Percentiles rank a stretch among this genome's conserved stretches.
Conservation (phyloP, 495 filamentous ascomycete genomes). For the Aspergillus conjunctus region DNA sequence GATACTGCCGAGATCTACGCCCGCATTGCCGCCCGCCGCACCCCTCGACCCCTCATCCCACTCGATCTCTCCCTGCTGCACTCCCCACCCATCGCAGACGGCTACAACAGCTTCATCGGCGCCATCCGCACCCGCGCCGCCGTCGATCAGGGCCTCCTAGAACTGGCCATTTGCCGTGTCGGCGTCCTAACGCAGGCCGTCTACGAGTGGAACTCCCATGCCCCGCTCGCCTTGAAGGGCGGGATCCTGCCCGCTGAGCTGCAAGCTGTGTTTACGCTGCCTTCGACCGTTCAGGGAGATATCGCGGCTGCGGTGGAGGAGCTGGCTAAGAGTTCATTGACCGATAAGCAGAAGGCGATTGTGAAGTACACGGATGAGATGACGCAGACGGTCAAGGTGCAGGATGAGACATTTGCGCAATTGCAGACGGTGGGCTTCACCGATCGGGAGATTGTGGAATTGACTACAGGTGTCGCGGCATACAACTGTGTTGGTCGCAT, state of each 20-base stretch:
- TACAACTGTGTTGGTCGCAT: constrained; percentile 90
- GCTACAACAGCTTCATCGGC: constrained; percentile 75
- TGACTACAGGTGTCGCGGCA: constrained; percentile 75
- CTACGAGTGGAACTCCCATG: constrained; percentile 81
- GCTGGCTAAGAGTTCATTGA: constrained; percentile 47
- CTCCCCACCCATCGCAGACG: constrained; percentile 67
- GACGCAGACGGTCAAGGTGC: constrained; percentile 60
- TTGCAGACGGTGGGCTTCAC: constrained; percentile 57
- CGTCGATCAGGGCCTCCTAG: constrained; percentile 58
- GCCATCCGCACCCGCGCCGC: constrained; percentile 66
- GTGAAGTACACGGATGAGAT: constrained; percentile 69
- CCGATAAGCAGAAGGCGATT: constrained; percentile 61
- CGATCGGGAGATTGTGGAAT: constrained; percentile 63
- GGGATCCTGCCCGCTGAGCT: constrained; percentile 48
- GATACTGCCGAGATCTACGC: constrained; percentile 53
- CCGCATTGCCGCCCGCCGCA: constrained; percentile 62
- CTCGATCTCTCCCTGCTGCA: constrained; percentile 74
- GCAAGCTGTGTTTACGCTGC: constrained; percentile 44
- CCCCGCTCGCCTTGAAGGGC: constrained; percentile 58
- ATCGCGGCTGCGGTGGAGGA: constrained; percentile 23
- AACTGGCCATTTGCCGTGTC: constrained; percentile 55
- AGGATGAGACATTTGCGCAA: constrained; percentile 59
- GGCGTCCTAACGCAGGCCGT: constrained; percentile 71
- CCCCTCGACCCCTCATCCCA: constrained; percentile 62
- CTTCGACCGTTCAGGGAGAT: constrained; percentile 36